These are phyloP conservation scores for Exidia glandulosa DNA, from an alignment of 768 basidiomycete species.

Conservation along the genomic window DNA sequence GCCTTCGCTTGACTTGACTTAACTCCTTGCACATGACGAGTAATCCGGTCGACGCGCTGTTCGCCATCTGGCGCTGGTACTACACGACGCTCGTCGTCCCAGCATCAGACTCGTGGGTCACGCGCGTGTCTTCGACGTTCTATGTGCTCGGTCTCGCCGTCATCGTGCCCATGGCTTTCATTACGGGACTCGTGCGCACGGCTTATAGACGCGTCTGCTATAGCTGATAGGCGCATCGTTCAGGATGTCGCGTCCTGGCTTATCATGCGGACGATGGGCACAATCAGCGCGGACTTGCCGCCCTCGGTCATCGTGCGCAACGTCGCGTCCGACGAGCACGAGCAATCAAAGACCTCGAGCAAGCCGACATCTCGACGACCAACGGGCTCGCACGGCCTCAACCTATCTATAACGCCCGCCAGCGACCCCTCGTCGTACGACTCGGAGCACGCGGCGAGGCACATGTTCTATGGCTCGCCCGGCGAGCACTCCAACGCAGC, in stretches of 20 bases:
- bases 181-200: slow-evolving; percentile 54
- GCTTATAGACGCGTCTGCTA: slow-evolving; percentile 5
- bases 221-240: neutral
- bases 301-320: slow-evolving; percentile 9
- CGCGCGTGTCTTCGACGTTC: slow-evolving; percentile 47
- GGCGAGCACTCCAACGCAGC: slow-evolving; percentile 38
- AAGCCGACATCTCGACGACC: neutral
- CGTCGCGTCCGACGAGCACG: neutral
- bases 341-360: neutral
- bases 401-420: neutral
- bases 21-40: neutral
- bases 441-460: neutral
- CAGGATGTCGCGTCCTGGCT: slow-evolving; percentile 76
- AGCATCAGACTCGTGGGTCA: slow-evolving; percentile 54
- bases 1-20: neutral
- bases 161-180: slow-evolving; percentile 38
- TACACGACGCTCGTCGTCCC: slow-evolving; percentile 21
- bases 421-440: neutral
- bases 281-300: slow-evolving; percentile 18
- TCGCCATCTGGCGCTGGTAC: neutral
- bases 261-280: slow-evolving; percentile 70
- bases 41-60: neutral
- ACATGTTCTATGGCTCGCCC: slow-evolving; percentile 6
- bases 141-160: slow-evolving; percentile 50
- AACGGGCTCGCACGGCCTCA: neutral